Percentiles rank a stretch among this genome's conserved stretches.
These are phyloP conservation scores for Neoboletus magnificus DNA, from an alignment of 768 basidiomycete species.

Conservation along the genomic window DNA sequence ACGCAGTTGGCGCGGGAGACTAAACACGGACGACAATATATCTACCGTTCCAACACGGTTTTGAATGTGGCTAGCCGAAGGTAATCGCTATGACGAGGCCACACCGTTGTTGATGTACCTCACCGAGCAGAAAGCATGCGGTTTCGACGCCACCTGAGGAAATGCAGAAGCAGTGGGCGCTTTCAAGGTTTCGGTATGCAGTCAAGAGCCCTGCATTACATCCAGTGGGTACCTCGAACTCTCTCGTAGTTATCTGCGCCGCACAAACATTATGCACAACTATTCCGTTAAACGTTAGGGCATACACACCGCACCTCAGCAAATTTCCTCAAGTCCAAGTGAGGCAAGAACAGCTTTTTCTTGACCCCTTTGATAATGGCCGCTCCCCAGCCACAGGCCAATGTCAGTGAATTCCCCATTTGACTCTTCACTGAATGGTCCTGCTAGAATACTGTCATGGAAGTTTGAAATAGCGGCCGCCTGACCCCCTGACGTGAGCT, in stretches of 20 bases:
- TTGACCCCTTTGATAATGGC: conserved; percentile 30
- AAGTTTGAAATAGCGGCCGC: conserved; percentile 36
- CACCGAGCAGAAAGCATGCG: conserved; percentile 40
- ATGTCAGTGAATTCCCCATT: conserved; percentile 55
- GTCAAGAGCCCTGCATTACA: conserved; percentile 8
- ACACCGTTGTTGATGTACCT: conserved; percentile 20
- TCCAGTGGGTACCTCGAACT: conserved; percentile 10
- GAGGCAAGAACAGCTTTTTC: conserved; percentile 32
- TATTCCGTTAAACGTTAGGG: conserved; percentile 4
- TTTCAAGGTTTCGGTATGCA: conserved; percentile 11
- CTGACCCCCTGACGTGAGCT: conserved; percentile 40
- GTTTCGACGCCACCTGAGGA: conserved; percentile 22
- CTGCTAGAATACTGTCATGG: conserved; percentile 53
- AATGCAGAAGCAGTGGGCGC: conserved; percentile 12
- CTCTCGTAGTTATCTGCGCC: conserved; percentile 16
- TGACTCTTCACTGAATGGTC: conserved; percentile 44
- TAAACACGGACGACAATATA: background rate
- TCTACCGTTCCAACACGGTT: background rate
- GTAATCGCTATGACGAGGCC: conserved; percentile 20
- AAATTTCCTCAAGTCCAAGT: conserved; percentile 33
- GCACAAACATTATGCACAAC: conserved; percentile 5
- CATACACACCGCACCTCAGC: too few relatives aligned
- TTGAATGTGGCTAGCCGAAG: background rate
- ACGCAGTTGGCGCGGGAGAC: background rate
- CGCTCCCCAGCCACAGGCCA: conserved; percentile 49